Evolutionary conservation across 805 yeast genomes (phyloP), one percentile per base, ranked within the genome.

Genomic region (Ogataea neopini): DNA sequence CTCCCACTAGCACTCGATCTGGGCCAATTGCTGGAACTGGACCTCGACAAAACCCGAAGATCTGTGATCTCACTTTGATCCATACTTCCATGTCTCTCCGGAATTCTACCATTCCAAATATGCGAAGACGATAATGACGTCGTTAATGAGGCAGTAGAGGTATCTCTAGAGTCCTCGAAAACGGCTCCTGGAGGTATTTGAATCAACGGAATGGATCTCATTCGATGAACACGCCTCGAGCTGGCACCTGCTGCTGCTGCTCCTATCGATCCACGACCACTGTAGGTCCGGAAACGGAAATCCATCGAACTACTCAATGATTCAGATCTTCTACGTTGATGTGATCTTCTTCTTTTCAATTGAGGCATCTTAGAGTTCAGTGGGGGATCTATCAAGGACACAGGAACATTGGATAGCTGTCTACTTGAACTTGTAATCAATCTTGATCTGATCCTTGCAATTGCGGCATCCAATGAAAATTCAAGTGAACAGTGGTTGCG

Each of bases 401-500:
- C 49, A 1, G 56, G 55, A 11, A 53, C 28, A 22, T 48, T 47
- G 1, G 49, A 40, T 18, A 56, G 40, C 15, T 48, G 44, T 18
- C 52, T 36, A 40, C 38, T 51, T 11, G 60, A 49, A 18, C 52
- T 49, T 14, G 74, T 68, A 15, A 85, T 77, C 22, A 84, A 69
- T 51, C 85, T 72, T 6, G 87, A 83, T 53, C 89, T 74, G 45
- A 90, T 64, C 7, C 67, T 61, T n/a, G 83, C 74, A 7, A 94
- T 89, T 7, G 94, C 86, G 49, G 76, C 77, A 64, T 92, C 98
- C 34, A 92, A 70, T 0, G 90, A 86, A 64, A 92, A 84, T 61
- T 92, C 99, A 26, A 90, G 80, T 0, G 94, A 83, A 66, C 97
- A 90, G 61, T 89, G 96, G 63, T 94, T 92, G 55, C 84, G 77